Evolutionary conservation across 768 basidiomycete species (phyloP).

Genomic region (Dendrothele bispora): DNA sequence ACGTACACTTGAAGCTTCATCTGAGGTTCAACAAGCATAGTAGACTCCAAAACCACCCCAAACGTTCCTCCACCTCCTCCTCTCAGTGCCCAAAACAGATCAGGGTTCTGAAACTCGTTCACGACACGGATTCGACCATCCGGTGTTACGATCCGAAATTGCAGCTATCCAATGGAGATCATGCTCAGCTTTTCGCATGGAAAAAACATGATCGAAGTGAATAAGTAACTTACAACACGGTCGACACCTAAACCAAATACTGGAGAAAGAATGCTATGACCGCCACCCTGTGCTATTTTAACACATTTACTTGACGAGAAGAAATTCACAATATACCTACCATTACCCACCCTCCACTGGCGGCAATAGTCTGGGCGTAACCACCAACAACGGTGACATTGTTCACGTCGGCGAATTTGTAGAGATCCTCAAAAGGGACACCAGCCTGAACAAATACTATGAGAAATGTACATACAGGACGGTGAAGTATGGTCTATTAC

Average conservation of each 20-base stretch:
- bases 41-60: constrained; percentile 24
- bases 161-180: constrained; percentile 14
- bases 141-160: constrained; percentile 35
- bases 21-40: constrained; percentile 15
- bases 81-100: constrained; percentile 35
- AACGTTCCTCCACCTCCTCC: constrained; percentile 38
- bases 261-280: constrained; percentile 21
- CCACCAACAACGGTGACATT: constrained; percentile 37
- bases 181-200: no score
- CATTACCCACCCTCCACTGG: constrained; percentile 30
- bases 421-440: constrained; percentile 25
- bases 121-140: constrained; percentile 30
- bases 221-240: constrained; percentile 17
- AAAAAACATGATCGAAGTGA: not conserved
- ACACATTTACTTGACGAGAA: not conserved
- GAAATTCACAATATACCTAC: not conserved
- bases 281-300: constrained; percentile 16
- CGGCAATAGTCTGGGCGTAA: constrained; percentile 28
- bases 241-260: constrained; percentile 23
- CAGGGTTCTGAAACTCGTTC: constrained; percentile 29
- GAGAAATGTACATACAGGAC: no score
- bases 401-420: constrained; percentile 32
- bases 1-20: constrained; percentile 19
- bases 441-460: constrained; percentile 25
- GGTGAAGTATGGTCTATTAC: no score